Evolutionary conservation across 2,329 filamentous ascomycete species (phyloP), one percentile per base, ranked within the genome.

Genomic region (Chaetomium olivaceum): DNA sequence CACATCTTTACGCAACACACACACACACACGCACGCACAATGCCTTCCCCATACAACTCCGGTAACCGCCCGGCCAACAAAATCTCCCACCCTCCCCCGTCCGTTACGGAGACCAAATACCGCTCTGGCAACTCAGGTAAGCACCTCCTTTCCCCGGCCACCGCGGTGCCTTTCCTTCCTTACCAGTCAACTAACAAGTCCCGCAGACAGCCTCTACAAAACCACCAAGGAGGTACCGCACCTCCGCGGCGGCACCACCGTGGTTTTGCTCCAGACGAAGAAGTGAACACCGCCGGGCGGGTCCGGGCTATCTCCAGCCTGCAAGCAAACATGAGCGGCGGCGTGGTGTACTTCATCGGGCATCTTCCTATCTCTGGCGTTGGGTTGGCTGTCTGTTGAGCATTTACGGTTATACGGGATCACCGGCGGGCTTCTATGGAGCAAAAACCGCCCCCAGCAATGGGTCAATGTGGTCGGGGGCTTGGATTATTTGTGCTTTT

Each of bases 211-310:
- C 19, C 68, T 59, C 54, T 64, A 59, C 54, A 62, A 39, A 6
- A 36, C 61, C 14, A 58, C 69, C 51, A 65, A 59, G 25, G 23
- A 64, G 11, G 39, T 62, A n/a, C 11, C 52, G 4, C 65, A 21
- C 39, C 31, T 58, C n/a, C 63, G 63, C 6, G 61, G 55, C 25
- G 62, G 65, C 3, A n/a, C 48, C 6, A 23, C n/a, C 11, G 51
- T 51, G 6, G 54, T 66, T n/a, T 36, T 72, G 14, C 58, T 72
- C 55, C 58, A 71, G 14, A 68, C 71, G 31, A 29, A n/a, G 33
- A 60, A 67, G 59, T 61, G 62, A 46, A 9, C 27, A n/a, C 31
- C 12, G n/a, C 31, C 12, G 27, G 25, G 25, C 7, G 14, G 19
- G 36, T 3, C n/a, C 16, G n/a, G 12, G 16, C n/a, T 43, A n/a